Conservation (phyloP, 495 filamentous ascomycete genomes). For the Penicillium samsonianum region DNA sequence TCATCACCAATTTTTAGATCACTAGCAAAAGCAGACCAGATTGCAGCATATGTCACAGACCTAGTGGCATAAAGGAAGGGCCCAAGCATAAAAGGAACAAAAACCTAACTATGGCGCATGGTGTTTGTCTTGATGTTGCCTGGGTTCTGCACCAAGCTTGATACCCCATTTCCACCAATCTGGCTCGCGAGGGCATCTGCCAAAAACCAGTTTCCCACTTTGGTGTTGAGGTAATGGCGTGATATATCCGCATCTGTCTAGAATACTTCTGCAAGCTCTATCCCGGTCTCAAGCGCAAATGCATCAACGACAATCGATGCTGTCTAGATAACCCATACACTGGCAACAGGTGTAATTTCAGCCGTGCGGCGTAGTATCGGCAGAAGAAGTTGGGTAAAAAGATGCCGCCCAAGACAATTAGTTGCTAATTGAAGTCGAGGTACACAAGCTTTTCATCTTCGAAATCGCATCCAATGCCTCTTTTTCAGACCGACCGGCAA, state of each 20-base stretch:
- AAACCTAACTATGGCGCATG: constrained; percentile 10
- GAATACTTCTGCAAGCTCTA: constrained; percentile 8
- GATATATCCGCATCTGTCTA: constrained; percentile 6
- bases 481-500: constrained; percentile 43
- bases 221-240: constrained; percentile 26
- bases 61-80: constrained; percentile 32
- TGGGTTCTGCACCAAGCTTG: constrained; percentile 28
- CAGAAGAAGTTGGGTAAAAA: constrained; percentile 37
- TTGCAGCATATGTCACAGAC: constrained; percentile 41
- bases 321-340: constrained; percentile 19
- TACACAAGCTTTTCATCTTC: constrained; percentile 26
- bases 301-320: constrained; percentile 12
- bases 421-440: constrained; percentile 35
- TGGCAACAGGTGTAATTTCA: not conserved
- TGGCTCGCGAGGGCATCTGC: constrained; percentile 20
- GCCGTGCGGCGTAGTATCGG: constrained; percentile 17
- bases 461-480: constrained; percentile 39
- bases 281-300: not conserved
- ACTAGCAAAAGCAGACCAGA: constrained; percentile 42
- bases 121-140: constrained; percentile 11
- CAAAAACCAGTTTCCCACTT: constrained; percentile 33
- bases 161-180: constrained; percentile 20
- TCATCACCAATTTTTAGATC: constrained; percentile 34
- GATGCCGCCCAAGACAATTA: constrained; percentile 39
- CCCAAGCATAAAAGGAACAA: constrained; percentile 16